Base-by-base conservation (phyloP, 768 basidiomycete species). In the Xerocomellus amylosporus region DNA sequence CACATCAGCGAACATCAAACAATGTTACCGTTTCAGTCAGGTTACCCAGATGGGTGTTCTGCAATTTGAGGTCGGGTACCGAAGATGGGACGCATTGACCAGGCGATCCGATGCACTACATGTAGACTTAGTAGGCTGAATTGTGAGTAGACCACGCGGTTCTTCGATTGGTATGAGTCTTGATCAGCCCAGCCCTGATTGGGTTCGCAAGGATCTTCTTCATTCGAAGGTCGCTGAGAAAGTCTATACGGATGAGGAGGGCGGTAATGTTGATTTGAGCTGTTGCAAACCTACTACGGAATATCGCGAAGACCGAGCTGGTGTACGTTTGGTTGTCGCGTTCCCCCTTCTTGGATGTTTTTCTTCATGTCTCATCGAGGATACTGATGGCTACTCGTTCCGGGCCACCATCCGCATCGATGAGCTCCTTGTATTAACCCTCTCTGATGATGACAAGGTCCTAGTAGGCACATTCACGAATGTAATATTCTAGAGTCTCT, bases 11-110 rank as follows among this genome's bases (percentile, higher is more conserved):
- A 36, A 14, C 22, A 22, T n/a, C 40, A 2, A 26, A n/a, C 2
- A 14, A 30, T 3, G 28, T 42, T 5, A 30, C 41, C 28, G 22
- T 53, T 28, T n/a, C n/a, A n/a, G 2, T 54, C 34, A 30, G 20
- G 12, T 42, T 54, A 0, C 53, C 53, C 8, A 8, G 28, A 3
- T 54, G 53, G 53, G 37, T 54, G 53, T 20, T 40, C 14, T 54
- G 53, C 13, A 15, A 26, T 30, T 53, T 4, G 17, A 8, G 17
- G 10, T 6, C 49, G 5, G 8, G 36, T 28, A 22, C 20, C 6
- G 31, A 40, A 19, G 46, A 53, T 26, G 47, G 31, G 20, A 34
- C 24, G 5, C 20, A 40, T 24, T 41, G 22, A 47, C 4, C 1
- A 7, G 17, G 17, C n/a, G 20, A 31, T 26, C 19, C 22, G 6